phyloP scores from a whole-genome alignment of 805 yeast species.

The Candida xiaguanensis region DNA sequence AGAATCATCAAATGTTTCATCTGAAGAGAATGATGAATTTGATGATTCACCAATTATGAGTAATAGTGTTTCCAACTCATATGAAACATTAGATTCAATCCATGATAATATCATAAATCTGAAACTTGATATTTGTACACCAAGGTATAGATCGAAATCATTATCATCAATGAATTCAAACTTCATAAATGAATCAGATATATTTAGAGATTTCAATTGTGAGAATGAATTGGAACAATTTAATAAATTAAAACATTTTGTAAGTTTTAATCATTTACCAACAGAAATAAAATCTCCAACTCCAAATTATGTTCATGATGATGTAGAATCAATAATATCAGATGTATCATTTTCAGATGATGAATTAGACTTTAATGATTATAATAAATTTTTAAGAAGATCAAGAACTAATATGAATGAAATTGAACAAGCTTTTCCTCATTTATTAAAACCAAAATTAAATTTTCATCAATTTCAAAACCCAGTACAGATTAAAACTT shows the following conservation, averaged over 20 bases:
- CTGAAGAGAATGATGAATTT: constrained; percentile 5
- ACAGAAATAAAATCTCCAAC: constrained; percentile 5
- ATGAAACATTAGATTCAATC: constrained; percentile 8
- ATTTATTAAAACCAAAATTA: constrained; percentile 9
- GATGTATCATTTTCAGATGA: constrained; percentile 17
- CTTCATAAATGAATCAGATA: constrained; percentile 9
- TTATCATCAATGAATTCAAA: constrained; percentile 14
- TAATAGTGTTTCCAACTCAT: constrained; percentile 7
- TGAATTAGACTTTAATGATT: constrained; percentile 19
- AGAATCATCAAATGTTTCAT: constrained; percentile 9
- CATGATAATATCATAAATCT: constrained; percentile 4
- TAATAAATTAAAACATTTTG: constrained; percentile 20
- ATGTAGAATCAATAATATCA: constrained; percentile 15
- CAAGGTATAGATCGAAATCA: constrained; percentile 17
- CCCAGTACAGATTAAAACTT: constrained; percentile 23
- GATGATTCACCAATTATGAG: constrained; percentile 4
- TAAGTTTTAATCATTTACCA: constrained; percentile 14
- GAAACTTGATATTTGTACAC: constrained; percentile 11
- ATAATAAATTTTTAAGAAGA: constrained; percentile 28
- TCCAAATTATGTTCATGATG: constrained; percentile 11
- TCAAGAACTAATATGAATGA: constrained; percentile 28
- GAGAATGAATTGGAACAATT: constrained; percentile 16
- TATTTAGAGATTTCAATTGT: constrained; percentile 11
- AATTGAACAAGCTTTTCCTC: constrained; percentile 22
- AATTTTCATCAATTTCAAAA: constrained; percentile 28